Base-by-base conservation (phyloP, 2,329 filamentous ascomycete genomes). In the Calcarisporium arbuscula region DNA sequence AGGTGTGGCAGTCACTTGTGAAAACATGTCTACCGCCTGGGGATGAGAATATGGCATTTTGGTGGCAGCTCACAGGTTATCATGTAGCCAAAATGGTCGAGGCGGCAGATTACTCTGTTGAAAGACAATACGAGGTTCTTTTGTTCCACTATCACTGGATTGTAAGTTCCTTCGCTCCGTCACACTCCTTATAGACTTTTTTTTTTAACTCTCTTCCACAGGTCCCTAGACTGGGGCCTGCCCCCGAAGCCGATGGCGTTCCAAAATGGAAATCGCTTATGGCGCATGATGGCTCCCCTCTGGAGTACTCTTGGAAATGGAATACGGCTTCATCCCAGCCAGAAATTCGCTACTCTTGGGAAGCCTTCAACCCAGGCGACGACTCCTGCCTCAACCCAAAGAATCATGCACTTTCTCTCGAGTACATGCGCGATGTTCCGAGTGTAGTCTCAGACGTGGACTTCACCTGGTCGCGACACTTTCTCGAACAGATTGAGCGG, bases 11-110 rank as follows among this genome's bases (percentile, higher is more conserved):
- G n/a, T n/a, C n/a, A n/a, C n/a, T n/a, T n/a, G n/a, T n/a, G n/a
- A n/a, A n/a, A n/a, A n/a, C n/a, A n/a, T n/a, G n/a, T n/a, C n/a
- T n/a, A n/a, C n/a, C n/a, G n/a, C n/a, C n/a, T n/a, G n/a, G n/a
- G n/a, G n/a, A n/a, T n/a, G n/a, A n/a, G n/a, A n/a, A n/a, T n/a
- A n/a, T n/a, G n/a, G n/a, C n/a, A n/a, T n/a, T n/a, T n/a, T n/a
- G n/a, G n/a, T n/a, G n/a, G n/a, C n/a, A n/a, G n/a, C n/a, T n/a
- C n/a, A n/a, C n/a, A n/a, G n/a, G n/a, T n/a, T n/a, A n/a, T n/a
- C n/a, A n/a, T n/a, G n/a, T n/a, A n/a, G n/a, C 45, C 55, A 0
- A 44, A 57, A 4, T 44, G 52, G 7, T 39, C 58, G 6, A 44
- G 47, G 6, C 31, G 44, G 1, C 44, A 68, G 9, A 37, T 36